These are phyloP conservation scores for Penicillium sp. DNA, from an alignment of 2,329 filamentous ascomycete genomes.

Conservation along the genomic window DNA sequence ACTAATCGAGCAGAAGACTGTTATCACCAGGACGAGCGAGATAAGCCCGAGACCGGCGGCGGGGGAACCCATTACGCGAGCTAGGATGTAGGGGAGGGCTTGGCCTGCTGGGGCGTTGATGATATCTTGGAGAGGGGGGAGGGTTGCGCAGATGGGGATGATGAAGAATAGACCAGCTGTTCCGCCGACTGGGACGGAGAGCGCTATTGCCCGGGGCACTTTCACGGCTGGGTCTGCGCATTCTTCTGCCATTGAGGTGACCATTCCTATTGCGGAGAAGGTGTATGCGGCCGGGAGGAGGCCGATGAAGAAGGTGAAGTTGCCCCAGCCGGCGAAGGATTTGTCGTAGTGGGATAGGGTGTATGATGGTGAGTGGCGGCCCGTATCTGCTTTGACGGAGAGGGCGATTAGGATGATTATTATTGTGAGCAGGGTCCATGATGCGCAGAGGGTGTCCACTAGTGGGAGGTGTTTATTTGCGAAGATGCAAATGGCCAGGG, in stretches of 20 bases:
- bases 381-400: slow-evolving; percentile 54
- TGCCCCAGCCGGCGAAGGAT: slow-evolving; percentile 56
- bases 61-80: slow-evolving; percentile 49
- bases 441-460: slow-evolving; percentile 58
- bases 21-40: slow-evolving; percentile 52
- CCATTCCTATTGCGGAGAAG: slow-evolving; percentile 62
- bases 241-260: slow-evolving; percentile 62
- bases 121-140: slow-evolving; percentile 40
- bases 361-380: slow-evolving; percentile 52
- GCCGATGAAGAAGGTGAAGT: slow-evolving; percentile 63
- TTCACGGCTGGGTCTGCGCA: slow-evolving; percentile 52
- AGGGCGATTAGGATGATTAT: slow-evolving; percentile 57
- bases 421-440: slow-evolving; percentile 56
- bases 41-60: slow-evolving; percentile 49
- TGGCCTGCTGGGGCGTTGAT: slow-evolving; percentile 47
- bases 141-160: slow-evolving; percentile 49
- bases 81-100: slow-evolving; percentile 53
- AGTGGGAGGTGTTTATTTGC: slow-evolving; percentile 66
- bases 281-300: slow-evolving; percentile 59
- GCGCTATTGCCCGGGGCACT: slow-evolving; percentile 52
- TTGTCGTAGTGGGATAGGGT: slow-evolving; percentile 59
- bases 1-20: slow-evolving; percentile 54
- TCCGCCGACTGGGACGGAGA: slow-evolving; percentile 54
- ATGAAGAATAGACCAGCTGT: slow-evolving; percentile 56
- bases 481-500: slow-evolving; percentile 64